Conservation (phyloP, 805 yeast genomes). For the Vanderwaltozyma polyspora region DNA sequence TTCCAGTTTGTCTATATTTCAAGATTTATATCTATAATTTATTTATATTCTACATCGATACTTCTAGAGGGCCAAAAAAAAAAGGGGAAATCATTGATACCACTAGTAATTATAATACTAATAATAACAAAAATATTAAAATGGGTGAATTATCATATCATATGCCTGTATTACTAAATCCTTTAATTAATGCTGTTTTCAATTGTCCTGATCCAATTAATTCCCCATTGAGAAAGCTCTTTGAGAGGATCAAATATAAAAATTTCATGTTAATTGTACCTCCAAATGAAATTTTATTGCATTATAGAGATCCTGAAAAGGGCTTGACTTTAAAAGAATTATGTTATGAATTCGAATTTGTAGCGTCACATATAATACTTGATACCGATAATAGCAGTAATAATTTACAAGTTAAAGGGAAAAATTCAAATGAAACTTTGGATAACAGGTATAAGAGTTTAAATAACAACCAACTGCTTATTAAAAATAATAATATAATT, state of each 20-base stretch:
- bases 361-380: slow-evolving; percentile 47
- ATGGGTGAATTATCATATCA: slow-evolving; percentile 23
- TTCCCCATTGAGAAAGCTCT: slow-evolving; percentile 38
- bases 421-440: no score
- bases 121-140: no score
- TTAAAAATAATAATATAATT: no score
- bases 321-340: slow-evolving; percentile 36
- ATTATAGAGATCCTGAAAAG: slow-evolving; percentile 30
- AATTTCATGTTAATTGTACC: slow-evolving; percentile 60
- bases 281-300: slow-evolving; percentile 35
- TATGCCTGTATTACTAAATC: slow-evolving; percentile 48
- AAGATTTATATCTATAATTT: no score
- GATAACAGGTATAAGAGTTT: no score
- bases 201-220: slow-evolving; percentile 45
- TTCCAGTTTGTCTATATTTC: no score
- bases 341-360: slow-evolving; percentile 49
- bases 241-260: slow-evolving; percentile 36
- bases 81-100: no score
- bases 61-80: no score
- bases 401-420: no score
- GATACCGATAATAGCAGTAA: slow-evolving; percentile 9
- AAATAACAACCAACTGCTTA: no score
- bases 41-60: no score
- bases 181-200: slow-evolving; percentile 53
- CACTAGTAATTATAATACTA: no score